Base-by-base conservation (phyloP, 1,284 basidiomycete genomes). In the Ceratobasidium sp. region DNA sequence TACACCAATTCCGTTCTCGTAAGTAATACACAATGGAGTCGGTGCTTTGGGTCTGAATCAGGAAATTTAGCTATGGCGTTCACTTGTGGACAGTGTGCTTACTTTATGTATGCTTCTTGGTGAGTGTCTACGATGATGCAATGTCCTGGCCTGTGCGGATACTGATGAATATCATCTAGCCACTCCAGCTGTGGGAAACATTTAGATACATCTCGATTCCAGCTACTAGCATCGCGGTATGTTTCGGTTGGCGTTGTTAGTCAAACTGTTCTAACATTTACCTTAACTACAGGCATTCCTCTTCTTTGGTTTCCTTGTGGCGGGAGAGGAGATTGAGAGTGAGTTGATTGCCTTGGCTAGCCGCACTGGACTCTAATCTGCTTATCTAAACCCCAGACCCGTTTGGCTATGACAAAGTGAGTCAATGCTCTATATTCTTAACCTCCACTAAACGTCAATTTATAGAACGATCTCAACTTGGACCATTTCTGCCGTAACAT, bases 1-100 rank as follows among this genome's bases (percentile, higher is more conserved):
- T 0, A 92, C 89, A 0, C 90, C 90, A 0, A 91, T 93, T 53
- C 91, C 90, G 0, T 92, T 90, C 79, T 90, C 87, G 82, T 91
- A 78, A 72, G 81, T 78, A 17, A 12, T 47, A 15, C 6, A 47
- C n/a, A 20, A 47, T 47, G 7, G 35, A 54, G 38, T 38, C 31
- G 40, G 43, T n/a, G 57, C 42, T 47, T 70, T 3, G 54, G 22
- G 43, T 20, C 32, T 38, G 38, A 3, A 6, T 20, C 47, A 53
- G 20, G n/a, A n/a, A 68, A 25, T 67, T 53, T 71, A 87, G 86
- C 50, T 88, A 89, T 73, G 85, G 85, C 1, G 79, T 87, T 35
- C 88, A 89, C 74, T 77, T 90, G 50, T 89, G 87, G 87, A 76
- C 81, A 0, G 86, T 88, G 13, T 86, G 86, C 4, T 71, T 83